Evolutionary conservation across 2,329 filamentous ascomycete species (phyloP).

Genomic region (Berkeleyomyces basicola): DNA sequence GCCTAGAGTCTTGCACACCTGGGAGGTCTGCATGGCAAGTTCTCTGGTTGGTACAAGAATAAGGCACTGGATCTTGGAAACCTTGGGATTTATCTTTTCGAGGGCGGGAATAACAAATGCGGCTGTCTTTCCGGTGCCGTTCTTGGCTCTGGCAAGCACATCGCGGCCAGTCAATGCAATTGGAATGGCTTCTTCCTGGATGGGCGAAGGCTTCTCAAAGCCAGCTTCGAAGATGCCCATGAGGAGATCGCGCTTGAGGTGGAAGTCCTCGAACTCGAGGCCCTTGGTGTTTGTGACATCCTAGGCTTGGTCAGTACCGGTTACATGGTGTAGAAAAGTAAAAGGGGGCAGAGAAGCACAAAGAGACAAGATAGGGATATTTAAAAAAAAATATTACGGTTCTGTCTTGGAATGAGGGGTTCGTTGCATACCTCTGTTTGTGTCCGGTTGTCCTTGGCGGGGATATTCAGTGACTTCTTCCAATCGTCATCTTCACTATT

Average conservation of each 20-base stretch:
- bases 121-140: constrained; percentile 95
- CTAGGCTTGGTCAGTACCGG: constrained; percentile 26
- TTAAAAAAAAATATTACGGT: not conserved
- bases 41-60: constrained; percentile 95
- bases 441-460: constrained; percentile 56
- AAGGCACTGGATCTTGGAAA: constrained; percentile 87
- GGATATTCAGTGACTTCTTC: constrained; percentile 57
- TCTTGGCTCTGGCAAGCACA: constrained; percentile 91
- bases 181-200: constrained; percentile 97
- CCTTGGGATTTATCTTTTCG: constrained; percentile 92
- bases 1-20: constrained; percentile 95
- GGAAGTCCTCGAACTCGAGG: constrained; percentile 93
- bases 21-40: constrained; percentile 92
- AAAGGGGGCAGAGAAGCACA: not conserved
- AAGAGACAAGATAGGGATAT: constrained; percentile 14
- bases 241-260: constrained; percentile 82
- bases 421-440: constrained; percentile 53
- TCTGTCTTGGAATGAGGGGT: constrained; percentile 1
- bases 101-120: constrained; percentile 94
- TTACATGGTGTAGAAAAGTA: not conserved
- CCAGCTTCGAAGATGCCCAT: constrained; percentile 99
- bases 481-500: constrained; percentile 42
- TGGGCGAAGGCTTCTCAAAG: constrained; percentile 96
- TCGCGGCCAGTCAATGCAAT: constrained; percentile 90
- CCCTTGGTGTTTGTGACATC: constrained; percentile 98